Conservation (phyloP, 2,329 filamentous ascomycete genomes). For the Daldinia eschscholtzii region DNA sequence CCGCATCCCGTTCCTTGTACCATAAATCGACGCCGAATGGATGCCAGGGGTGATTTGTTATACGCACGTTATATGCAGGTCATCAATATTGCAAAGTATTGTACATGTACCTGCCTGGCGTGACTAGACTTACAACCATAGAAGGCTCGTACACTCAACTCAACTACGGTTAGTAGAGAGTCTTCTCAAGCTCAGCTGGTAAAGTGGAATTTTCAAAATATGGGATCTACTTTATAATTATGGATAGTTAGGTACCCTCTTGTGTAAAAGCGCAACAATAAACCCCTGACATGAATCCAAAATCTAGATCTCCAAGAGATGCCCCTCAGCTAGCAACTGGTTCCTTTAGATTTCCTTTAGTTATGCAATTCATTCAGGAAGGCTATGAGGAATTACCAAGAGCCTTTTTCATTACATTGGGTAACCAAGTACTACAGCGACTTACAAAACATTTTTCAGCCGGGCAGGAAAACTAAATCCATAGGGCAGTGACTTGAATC, state of each 20-base stretch:
- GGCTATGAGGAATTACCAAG: not conserved
- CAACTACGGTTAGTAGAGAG: not conserved
- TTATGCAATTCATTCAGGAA: not conserved
- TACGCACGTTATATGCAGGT: slow-evolving; percentile 3
- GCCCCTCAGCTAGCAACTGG: not conserved
- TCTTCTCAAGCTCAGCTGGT: not conserved
- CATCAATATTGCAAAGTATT: not conserved
- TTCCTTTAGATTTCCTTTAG: not conserved
- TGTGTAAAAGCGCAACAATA: not conserved
- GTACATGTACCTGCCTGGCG: not conserved
- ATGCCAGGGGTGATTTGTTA: not conserved
- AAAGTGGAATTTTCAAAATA: not conserved
- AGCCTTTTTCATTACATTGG: not conserved
- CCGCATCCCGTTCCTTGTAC: not conserved
- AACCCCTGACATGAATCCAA: not conserved
- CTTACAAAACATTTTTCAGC: not conserved
- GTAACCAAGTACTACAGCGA: not conserved
- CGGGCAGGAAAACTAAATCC: not conserved
- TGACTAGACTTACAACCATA: not conserved
- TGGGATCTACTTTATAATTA: not conserved
- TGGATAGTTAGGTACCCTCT: too few relatives aligned
- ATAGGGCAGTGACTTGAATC: not conserved
- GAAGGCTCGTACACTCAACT: not conserved
- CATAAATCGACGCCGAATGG: not conserved
- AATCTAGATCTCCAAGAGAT: not conserved